Evolutionary conservation across 345 rosid species (phyloP).

Genomic region (Pelargonium nanum): DNA sequence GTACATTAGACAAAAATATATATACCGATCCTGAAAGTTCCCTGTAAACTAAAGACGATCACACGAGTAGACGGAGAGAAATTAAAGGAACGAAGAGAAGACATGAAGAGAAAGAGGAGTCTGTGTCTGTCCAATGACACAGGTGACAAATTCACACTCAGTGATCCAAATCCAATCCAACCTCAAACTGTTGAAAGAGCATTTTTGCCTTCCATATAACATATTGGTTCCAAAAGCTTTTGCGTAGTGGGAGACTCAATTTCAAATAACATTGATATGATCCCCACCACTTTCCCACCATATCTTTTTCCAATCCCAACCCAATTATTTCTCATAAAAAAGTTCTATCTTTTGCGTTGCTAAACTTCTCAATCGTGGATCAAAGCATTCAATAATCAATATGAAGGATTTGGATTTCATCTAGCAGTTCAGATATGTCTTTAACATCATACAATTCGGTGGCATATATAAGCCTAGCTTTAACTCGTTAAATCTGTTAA

Average conservation of each 20-base stretch:
- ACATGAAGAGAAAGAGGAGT: constrained; percentile 48
- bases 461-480: no score
- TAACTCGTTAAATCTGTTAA: no score
- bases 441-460: no score
- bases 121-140: constrained; percentile 37
- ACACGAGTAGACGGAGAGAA: background rate
- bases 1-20: constrained; percentile 20
- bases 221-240: constrained; percentile 8
- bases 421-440: no score
- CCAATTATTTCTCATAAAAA: background rate
- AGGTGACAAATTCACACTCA: constrained; percentile 33
- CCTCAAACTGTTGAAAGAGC: constrained; percentile 24
- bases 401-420: no score
- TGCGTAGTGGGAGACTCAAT: constrained; percentile 19
- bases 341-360: no score
- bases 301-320: background rate
- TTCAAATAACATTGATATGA: constrained; percentile 21
- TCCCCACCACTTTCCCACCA: constrained; percentile 12
- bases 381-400: no score
- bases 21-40: background rate
- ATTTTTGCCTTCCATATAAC: constrained; percentile 13
- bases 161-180: no score
- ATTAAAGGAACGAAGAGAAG: constrained; percentile 13
- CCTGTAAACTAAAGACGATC: constrained; percentile 1
- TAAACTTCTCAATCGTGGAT: no score